A percentile compares a stretch with the other conserved stretches of the same genome.
These are phyloP conservation scores for Vitis hybrid DNA, from an alignment of 177 flowering plant genomes.

Conservation along the genomic window DNA sequence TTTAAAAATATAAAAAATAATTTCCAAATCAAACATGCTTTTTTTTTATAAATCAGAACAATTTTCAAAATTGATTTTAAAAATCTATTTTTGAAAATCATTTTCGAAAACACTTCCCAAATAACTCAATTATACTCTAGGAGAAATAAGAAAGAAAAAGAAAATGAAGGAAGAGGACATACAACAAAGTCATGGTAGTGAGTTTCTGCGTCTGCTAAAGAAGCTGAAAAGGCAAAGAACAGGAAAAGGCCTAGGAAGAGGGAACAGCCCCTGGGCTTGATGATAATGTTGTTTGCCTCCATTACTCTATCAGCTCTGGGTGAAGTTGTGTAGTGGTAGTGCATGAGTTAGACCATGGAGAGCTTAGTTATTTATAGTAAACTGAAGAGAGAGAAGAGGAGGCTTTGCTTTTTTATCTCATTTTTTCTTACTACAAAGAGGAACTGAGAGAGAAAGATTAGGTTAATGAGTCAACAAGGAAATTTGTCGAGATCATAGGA, in stretches of 20 bases:
- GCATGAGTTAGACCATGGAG: neutral
- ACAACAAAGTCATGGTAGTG: slow-evolving; percentile 39
- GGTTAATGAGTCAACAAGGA: slow-evolving; percentile 26
- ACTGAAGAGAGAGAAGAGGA: neutral
- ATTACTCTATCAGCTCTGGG: slow-evolving; percentile 1
- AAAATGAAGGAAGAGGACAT: slow-evolving; percentile 12
- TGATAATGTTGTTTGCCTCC: slow-evolving; percentile 11
- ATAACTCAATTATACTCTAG: neutral
- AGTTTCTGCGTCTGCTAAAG: slow-evolving; percentile 25
- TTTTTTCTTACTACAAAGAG: no score
- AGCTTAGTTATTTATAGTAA: slow-evolving; percentile 18
- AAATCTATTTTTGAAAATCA: no score
- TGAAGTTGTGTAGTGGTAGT: neutral
- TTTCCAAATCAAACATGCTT: no score
- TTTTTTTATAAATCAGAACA: no score
- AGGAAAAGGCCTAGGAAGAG: slow-evolving; percentile 9
- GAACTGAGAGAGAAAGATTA: slow-evolving; percentile 9
- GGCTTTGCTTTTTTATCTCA: no score
- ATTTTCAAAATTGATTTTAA: no score
- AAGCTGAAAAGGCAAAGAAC: slow-evolving; percentile 14
- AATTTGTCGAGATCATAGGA: slow-evolving; percentile 5
- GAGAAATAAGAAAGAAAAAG: neutral
- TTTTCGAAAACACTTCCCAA: neutral
- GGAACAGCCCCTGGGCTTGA: slow-evolving; percentile 8
- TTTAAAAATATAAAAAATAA: no score